Percentiles rank a stretch among this genome's conserved stretches.
These are phyloP conservation scores for Calocera viscosa DNA, from an alignment of 768 basidiomycete species.

Conservation along the genomic window DNA sequence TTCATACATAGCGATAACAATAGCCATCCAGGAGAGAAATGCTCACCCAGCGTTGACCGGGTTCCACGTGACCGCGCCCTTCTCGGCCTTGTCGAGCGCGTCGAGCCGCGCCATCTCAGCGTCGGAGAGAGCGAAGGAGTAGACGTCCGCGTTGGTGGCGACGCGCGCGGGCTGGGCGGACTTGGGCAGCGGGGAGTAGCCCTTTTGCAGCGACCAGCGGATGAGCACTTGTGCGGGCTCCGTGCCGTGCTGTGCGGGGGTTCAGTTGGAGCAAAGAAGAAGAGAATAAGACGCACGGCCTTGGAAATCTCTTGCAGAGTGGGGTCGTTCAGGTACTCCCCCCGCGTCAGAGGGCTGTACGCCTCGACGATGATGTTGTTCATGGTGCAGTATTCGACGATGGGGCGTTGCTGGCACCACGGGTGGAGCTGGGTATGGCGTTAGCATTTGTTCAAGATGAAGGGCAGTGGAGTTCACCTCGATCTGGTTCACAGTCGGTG, in stretches of 20 bases:
- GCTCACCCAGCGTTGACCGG: constrained; percentile 41
- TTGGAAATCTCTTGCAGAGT: background rate
- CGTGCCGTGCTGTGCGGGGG: constrained; percentile 37
- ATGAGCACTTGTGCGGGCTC: constrained; percentile 70
- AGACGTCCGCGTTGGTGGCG: constrained; percentile 30
- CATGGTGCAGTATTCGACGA: constrained; percentile 17
- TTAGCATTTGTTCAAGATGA: background rate
- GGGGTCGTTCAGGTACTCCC: background rate
- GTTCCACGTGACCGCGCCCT: constrained; percentile 74
- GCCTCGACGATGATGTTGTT: constrained; percentile 16
- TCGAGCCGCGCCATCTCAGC: constrained; percentile 30
- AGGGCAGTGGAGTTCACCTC: constrained; percentile 36
- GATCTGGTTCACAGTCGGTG: constrained; percentile 69
- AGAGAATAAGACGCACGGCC: background rate
- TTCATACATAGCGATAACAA: background rate
- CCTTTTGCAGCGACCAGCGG: constrained; percentile 81
- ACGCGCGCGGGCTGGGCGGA: constrained; percentile 31
- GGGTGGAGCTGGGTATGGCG: constrained; percentile 22
- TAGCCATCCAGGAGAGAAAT: background rate
- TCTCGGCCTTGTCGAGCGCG: constrained; percentile 46
- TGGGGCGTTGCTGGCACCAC: constrained; percentile 19
- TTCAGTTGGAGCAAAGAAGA: background rate
- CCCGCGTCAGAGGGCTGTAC: constrained; percentile 6
- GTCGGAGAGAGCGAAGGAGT: constrained; percentile 29
- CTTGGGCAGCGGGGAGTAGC: constrained; percentile 42